These are phyloP conservation scores for Cryptomeria japonica DNA, from an alignment of 75 land plant species.

Conservation along the genomic window DNA sequence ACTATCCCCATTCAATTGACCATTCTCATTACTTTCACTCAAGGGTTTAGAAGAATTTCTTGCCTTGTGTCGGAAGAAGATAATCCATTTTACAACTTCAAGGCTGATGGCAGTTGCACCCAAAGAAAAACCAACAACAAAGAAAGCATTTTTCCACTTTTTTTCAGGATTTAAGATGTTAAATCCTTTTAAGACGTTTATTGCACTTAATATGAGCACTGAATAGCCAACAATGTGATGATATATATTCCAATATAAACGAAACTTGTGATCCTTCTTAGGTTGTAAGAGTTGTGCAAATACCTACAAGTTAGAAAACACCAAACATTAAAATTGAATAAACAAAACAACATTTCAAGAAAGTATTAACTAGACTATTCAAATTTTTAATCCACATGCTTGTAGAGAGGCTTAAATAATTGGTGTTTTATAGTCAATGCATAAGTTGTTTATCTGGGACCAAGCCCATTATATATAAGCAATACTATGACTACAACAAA, in stretches of 20 bases:
- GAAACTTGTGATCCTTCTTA: conserved; percentile 53
- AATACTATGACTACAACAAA: too few species aligned
- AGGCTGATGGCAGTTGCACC: conserved; percentile 31
- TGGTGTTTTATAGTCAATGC: too few species aligned
- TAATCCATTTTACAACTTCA: conserved; percentile 56
- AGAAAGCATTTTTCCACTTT: conserved; percentile 64
- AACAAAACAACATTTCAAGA: neutral
- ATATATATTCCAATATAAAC: conserved; percentile 70
- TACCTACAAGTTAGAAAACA: conserved; percentile 29
- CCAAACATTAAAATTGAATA: neutral
- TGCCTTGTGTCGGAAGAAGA: conserved; percentile 37
- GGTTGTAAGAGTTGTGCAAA: conserved; percentile 59
- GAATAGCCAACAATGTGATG: conserved; percentile 67
- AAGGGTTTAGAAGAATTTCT: conserved; percentile 13
- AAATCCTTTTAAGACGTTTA: conserved; percentile 73
- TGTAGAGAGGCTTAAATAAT: too few species aligned
- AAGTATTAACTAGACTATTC: neutral
- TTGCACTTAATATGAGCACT: conserved; percentile 43
- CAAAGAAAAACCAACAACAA: conserved; percentile 35
- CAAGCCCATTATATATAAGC: too few species aligned
- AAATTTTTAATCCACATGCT: neutral
- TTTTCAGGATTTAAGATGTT: conserved; percentile 46
- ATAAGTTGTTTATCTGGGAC: too few species aligned
- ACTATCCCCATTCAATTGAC: neutral
- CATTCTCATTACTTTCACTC: conserved; percentile 14